Percentiles rank a stretch among this genome's conserved stretches.
Evolutionary conservation across 495 filamentous ascomycete genomes (phyloP).

Genomic region (Beverwykella pulmonaria): DNA sequence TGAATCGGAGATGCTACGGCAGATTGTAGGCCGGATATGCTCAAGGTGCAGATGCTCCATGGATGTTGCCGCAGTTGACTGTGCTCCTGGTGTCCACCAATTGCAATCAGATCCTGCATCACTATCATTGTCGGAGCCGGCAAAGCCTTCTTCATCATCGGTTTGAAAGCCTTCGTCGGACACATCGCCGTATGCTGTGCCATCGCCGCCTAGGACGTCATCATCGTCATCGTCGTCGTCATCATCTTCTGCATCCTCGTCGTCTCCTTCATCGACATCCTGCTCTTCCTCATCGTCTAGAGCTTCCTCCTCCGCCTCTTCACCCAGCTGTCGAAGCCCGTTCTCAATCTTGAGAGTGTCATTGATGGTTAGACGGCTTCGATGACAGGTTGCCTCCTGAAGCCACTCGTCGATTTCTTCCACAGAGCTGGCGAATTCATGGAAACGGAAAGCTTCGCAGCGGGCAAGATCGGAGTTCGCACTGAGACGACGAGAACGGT

Average conservation of each 20-base stretch:
- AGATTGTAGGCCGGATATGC: slow-evolving; percentile 48
- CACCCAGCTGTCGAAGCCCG: slow-evolving; percentile 79
- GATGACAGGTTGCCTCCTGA: slow-evolving; percentile 62
- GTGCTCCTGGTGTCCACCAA: slow-evolving; percentile 72
- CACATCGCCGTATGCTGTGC: slow-evolving; percentile 53
- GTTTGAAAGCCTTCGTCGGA: slow-evolving; percentile 79
- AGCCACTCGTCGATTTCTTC: slow-evolving; percentile 87
- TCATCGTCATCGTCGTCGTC: slow-evolving; percentile 58
- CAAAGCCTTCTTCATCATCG: slow-evolving; percentile 95
- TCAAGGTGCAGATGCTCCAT: slow-evolving; percentile 53
- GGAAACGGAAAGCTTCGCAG: slow-evolving; percentile 76
- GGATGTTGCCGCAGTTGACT: slow-evolving; percentile 61
- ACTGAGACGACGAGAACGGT: slow-evolving; percentile 37
- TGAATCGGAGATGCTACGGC: slow-evolving; percentile 60
- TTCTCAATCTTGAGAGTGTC: slow-evolving; percentile 91
- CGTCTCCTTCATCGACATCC: slow-evolving; percentile 42
- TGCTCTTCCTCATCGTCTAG: slow-evolving; percentile 51
- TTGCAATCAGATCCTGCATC: slow-evolving; percentile 72
- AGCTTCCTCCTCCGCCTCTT: slow-evolving; percentile 89
- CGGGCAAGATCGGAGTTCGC: slow-evolving; percentile 60
- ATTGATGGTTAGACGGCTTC: slow-evolving; percentile 75
- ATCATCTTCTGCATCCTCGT: slow-evolving; percentile 49
- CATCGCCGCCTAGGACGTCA: slow-evolving; percentile 51
- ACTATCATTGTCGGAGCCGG: slow-evolving; percentile 82
- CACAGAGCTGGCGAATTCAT: slow-evolving; percentile 86